A percentile compares a stretch with the other conserved stretches of the same genome.
These are phyloP conservation scores for Yamadazyma triangularis DNA, from an alignment of 1,139 yeast genomes.

Conservation along the genomic window DNA sequence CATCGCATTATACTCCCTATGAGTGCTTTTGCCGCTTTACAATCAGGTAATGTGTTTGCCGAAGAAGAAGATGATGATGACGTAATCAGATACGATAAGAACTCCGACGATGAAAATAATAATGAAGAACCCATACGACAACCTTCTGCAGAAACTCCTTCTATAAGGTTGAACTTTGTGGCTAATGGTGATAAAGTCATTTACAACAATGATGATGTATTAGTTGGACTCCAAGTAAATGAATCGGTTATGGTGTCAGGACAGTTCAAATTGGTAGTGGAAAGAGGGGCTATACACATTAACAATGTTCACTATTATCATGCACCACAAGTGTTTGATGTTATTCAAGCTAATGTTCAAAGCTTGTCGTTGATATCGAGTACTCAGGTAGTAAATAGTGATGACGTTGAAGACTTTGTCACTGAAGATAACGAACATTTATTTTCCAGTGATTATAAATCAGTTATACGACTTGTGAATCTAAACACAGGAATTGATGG, in stretches of 20 bases:
- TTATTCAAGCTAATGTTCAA: constrained; percentile 50
- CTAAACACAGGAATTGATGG: constrained; percentile 41
- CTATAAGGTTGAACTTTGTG: constrained; percentile 17
- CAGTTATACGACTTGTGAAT: constrained; percentile 40
- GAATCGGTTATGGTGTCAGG: constrained; percentile 59
- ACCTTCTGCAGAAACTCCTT: constrained; percentile 14
- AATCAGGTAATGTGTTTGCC: constrained; percentile 13
- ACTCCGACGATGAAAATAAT: constrained; percentile 20
- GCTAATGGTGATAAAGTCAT: constrained; percentile 35
- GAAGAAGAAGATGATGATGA: constrained; percentile 14
- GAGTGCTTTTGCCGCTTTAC: constrained; percentile 56
- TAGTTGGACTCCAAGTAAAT: constrained; percentile 38
- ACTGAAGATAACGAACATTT: constrained; percentile 27
- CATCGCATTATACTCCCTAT: too few relatives aligned
- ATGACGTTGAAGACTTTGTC: constrained; percentile 18
- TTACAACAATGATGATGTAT: constrained; percentile 22
- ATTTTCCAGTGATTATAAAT: constrained; percentile 32
- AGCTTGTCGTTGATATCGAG: constrained; percentile 55
- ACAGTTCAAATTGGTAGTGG: constrained; percentile 46
- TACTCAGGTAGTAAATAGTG: constrained; percentile 34
- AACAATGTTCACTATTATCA: constrained; percentile 49
- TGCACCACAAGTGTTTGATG: constrained; percentile 19
- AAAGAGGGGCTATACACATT: constrained; percentile 56
- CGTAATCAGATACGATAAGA: constrained; percentile 18
- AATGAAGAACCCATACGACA: background rate